Base-by-base conservation (phyloP, 192 early-diverging fungal species). In the Allomyces macrogynus region DNA sequence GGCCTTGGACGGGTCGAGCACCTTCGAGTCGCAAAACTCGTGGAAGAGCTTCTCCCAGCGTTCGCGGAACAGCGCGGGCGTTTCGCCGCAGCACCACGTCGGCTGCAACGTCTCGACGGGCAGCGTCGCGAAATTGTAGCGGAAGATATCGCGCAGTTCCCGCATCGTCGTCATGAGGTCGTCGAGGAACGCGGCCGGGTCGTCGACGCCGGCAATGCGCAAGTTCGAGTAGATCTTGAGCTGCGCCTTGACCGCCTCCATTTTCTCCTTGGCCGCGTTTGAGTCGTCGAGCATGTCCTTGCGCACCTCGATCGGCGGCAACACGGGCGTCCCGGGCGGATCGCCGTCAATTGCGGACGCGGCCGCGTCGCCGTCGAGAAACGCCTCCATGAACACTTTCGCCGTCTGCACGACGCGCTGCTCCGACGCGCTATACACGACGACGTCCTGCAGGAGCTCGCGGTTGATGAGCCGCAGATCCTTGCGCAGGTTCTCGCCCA, bases 21-120 rank as follows among this genome's bases (percentile, higher is more conserved):
- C 69, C 12, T 78, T 77, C 23, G 67, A 74, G 66, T 70, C 67
- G 66, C 81, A 86, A 73, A 95, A 93, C 64, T 92, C 89, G n/a
- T 76, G 74, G 68, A 98, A 89, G 25, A 98, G 78, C 69, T 98
- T 98, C 71, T 95, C 91, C 94, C 94, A 97, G 16, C 94, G 81
- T 75, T 97, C 94, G 65, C 81, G 80, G 67, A 94, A 93, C 60
- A 97, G 74, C 16, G 78, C 75, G 0, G 91, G 86, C 40, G 82
- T 86, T 65, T 97, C 93, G 63, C 76, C 75, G 67, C 93, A 97
- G 70, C 93, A 97, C 93, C 93, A 97, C 14, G 83, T 75, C 61
- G 71, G 65, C 70, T 94, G 89, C 16, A 91, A 69, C 3, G 71
- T 70, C 25, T 80, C 80, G 3, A 83, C 70, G 54, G 83, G 79